Percentiles rank a stretch among this genome's conserved stretches.
Evolutionary conservation across 2,329 filamentous ascomycete species (phyloP).

Genomic region (Aspergillus sp.): DNA sequence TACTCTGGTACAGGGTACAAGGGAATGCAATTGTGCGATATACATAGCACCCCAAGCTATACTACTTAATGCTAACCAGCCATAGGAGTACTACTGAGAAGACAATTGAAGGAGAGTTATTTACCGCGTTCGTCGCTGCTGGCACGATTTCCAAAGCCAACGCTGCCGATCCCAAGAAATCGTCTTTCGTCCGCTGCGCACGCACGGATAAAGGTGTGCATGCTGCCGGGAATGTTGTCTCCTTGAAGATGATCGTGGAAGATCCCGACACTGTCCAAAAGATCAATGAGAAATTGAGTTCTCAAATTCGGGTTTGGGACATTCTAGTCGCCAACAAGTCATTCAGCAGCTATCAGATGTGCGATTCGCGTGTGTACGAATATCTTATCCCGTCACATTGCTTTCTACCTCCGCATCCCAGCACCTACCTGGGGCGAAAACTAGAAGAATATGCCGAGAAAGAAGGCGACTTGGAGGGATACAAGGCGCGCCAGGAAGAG

Average conservation of each 20-base stretch:
- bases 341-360: constrained; percentile 93
- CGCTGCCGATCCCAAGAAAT: constrained; percentile 94
- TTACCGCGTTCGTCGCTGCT: constrained; percentile 84
- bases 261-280: constrained; percentile 82
- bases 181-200: constrained; percentile 87
- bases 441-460: constrained; percentile 76
- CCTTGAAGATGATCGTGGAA: constrained; percentile 92
- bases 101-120: constrained; percentile 95
- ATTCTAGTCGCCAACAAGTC: constrained; percentile 84
- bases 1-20: constrained; percentile 97
- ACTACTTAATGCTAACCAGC: neutral
- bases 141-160: constrained; percentile 96
- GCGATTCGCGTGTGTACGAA: constrained; percentile 95
- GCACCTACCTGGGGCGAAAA: constrained; percentile 79
- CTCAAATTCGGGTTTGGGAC: constrained; percentile 94
- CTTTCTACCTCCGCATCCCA: constrained; percentile 87
- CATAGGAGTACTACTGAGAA: constrained; percentile 63
- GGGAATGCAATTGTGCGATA: constrained; percentile 79
- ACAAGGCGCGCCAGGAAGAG: constrained; percentile 70
- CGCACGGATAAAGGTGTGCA: constrained; percentile 97
- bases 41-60: neutral
- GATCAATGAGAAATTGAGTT: constrained; percentile 81
- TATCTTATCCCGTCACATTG: constrained; percentile 94
- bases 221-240: constrained; percentile 92
- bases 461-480: constrained; percentile 68